Evolutionary conservation across 129 eudicot genomes (phyloP), one percentile per base, ranked within the genome.

Genomic region (Oenanthe sinensis): DNA sequence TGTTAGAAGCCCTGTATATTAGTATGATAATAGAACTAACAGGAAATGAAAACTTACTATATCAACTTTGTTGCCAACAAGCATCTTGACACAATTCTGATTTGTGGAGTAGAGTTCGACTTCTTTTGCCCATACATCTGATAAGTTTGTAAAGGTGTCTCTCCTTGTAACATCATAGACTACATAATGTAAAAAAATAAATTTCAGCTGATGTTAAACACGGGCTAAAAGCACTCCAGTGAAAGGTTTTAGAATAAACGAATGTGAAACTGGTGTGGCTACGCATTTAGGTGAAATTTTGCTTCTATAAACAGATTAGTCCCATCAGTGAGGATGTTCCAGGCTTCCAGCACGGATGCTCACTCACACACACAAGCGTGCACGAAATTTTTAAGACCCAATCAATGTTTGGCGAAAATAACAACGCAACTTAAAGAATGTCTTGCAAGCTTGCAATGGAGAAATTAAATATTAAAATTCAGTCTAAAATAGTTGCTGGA

Each of bases 21-120:
- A 67, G 72, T 67, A 1, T 33, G 10, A 65, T 9, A 11, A n/a
- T 24, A 14, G 71, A 65, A 65, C 20, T 65, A 26, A 45, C 15
- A 58, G 26, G 5, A 42, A 76, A 60, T 71, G 28, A 30, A 72
- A 52, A 86, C 80, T 88, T 86, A 91, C 98, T 83, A 81, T 88
- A 81, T 94, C 98, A 69, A 94, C 96, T 91, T 94, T 94, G 84
- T 94, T 94, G 48, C 97, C 98, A 26, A 94, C 97, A 77, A 94
- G 98, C 98, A 94, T 90, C 91, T 94, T 94, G 79, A 94, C 82
- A 76, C 98, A 94, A 79, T 91, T 93, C 82, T 87, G 92, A 84
- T 91, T 89, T 33, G 96, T 91, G 78, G 97, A 89, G 84, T 94
- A 85, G 48, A 91, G 92, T 5, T 91, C 96, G 78, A 91, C 81